Conservation (phyloP, 495 filamentous ascomycete genomes). For the Tuber melanosporum region DNA sequence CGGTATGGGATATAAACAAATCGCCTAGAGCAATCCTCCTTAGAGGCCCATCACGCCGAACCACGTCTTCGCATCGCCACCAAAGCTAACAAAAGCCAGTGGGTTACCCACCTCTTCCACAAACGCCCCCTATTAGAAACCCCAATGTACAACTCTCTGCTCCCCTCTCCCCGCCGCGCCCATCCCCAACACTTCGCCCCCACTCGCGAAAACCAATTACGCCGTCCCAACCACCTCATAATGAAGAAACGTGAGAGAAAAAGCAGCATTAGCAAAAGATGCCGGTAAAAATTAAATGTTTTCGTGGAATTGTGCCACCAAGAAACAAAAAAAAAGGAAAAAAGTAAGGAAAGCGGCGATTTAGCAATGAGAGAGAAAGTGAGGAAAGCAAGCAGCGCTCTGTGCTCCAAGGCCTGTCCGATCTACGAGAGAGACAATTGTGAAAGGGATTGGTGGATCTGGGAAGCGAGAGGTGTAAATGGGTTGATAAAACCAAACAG, state of each 20-base stretch:
- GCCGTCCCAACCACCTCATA: background rate
- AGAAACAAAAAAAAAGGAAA: background rate
- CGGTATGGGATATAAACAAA: background rate
- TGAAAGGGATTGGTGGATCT: background rate
- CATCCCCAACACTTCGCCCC: background rate
- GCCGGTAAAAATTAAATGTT: background rate
- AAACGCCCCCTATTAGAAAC: background rate
- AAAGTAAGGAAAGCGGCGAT: background rate
- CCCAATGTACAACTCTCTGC: background rate
- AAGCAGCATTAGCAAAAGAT: conserved; percentile 7
- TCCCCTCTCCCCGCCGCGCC: background rate
- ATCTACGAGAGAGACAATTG: background rate
- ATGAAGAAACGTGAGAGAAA: background rate
- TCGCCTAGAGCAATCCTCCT: background rate
- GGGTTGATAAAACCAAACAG: background rate
- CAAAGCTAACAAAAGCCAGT: background rate
- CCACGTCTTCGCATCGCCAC: background rate
- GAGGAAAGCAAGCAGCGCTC: background rate
- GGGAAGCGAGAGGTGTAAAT: conserved; percentile 6
- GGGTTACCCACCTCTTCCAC: background rate
- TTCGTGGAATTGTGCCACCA: background rate
- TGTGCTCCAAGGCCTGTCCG: background rate
- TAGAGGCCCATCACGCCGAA: background rate
- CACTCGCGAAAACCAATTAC: background rate
- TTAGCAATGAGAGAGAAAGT: background rate